phyloP scores from a whole-genome alignment of 352 stramenopile species.

The Phytophthora hybrid region DNA sequence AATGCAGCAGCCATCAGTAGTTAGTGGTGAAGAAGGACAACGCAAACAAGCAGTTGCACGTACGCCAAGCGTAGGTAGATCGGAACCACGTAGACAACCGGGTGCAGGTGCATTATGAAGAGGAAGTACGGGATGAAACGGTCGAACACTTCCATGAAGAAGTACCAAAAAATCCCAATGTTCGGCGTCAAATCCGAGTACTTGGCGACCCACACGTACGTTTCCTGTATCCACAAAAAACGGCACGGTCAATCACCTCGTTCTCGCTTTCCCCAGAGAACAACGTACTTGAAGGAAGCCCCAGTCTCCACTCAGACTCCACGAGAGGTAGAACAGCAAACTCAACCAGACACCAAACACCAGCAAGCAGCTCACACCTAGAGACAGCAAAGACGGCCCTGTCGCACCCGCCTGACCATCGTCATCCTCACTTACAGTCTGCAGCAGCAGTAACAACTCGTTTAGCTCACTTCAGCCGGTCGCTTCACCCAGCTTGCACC shows the following conservation, averaged over 20 bases:
- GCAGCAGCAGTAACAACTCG: neutral
- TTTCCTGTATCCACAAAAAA: slow-evolving; percentile 52
- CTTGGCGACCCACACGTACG: slow-evolving; percentile 81
- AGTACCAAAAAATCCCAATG: slow-evolving; percentile 91
- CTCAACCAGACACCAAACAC: slow-evolving; percentile 37
- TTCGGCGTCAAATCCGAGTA: slow-evolving; percentile 89
- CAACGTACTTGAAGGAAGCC: slow-evolving; percentile 62
- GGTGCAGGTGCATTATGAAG: slow-evolving; percentile 82
- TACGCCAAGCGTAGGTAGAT: slow-evolving; percentile 84
- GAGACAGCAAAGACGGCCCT: slow-evolving; percentile 2
- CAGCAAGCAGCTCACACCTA: slow-evolving; percentile 30
- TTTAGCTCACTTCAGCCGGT: neutral
- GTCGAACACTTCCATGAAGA: slow-evolving; percentile 91
- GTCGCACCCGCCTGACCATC: neutral
- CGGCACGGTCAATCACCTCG: neutral
- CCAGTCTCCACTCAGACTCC: slow-evolving; percentile 62
- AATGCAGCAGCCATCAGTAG: slow-evolving; percentile 1
- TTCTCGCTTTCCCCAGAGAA: neutral
- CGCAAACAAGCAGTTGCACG: slow-evolving; percentile 5
- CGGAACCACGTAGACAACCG: slow-evolving; percentile 81
- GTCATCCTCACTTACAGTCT: neutral
- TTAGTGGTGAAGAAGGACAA: slow-evolving; percentile 11
- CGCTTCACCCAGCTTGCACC: neutral
- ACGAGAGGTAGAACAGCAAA: slow-evolving; percentile 65
- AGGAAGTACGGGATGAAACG: slow-evolving; percentile 89